Evolutionary conservation across 495 filamentous ascomycete genomes (phyloP).

Genomic region (Tuber microsphaerosporum): DNA sequence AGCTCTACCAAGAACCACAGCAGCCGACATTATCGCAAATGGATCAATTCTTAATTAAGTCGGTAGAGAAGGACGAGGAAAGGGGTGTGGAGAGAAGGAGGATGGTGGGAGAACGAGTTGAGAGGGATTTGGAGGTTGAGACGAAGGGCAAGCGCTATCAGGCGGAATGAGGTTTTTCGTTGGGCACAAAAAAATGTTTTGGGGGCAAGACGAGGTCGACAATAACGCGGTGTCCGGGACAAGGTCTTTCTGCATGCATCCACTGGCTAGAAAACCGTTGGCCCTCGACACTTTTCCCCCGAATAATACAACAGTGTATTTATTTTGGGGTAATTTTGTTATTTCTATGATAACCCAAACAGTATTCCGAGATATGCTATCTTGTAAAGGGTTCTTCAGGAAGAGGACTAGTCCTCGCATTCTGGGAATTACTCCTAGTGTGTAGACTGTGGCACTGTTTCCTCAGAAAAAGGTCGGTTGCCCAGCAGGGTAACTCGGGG

Average conservation of each 20-base stretch:
- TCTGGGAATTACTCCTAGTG: neutral
- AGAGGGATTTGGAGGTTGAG: constrained; percentile 43
- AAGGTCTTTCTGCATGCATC: constrained; percentile 22
- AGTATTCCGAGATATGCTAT: neutral
- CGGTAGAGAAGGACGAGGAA: constrained; percentile 8
- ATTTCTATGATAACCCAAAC: neutral
- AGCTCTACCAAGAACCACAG: constrained; percentile 38
- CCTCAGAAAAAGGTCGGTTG: neutral
- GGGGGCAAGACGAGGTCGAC: constrained; percentile 13
- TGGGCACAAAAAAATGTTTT: constrained; percentile 35
- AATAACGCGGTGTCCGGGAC: constrained; percentile 32
- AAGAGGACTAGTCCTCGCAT: neutral
- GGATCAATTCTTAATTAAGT: constrained; percentile 22
- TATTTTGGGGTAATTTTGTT: neutral
- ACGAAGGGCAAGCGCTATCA: constrained; percentile 40
- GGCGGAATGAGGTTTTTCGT: constrained; percentile 40
- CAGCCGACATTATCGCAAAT: constrained; percentile 36
- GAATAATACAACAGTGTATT: neutral
- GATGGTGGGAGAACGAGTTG: constrained; percentile 17
- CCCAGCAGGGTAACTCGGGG: neutral
- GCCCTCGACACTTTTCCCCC: neutral
- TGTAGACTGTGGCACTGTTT: neutral
- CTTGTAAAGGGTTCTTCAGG: neutral
- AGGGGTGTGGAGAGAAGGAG: constrained; percentile 4
- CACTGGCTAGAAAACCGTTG: neutral